Evolutionary conservation across 352 stramenopile genomes (phyloP).

Genomic region (Heterotrichella gracilis): DNA sequence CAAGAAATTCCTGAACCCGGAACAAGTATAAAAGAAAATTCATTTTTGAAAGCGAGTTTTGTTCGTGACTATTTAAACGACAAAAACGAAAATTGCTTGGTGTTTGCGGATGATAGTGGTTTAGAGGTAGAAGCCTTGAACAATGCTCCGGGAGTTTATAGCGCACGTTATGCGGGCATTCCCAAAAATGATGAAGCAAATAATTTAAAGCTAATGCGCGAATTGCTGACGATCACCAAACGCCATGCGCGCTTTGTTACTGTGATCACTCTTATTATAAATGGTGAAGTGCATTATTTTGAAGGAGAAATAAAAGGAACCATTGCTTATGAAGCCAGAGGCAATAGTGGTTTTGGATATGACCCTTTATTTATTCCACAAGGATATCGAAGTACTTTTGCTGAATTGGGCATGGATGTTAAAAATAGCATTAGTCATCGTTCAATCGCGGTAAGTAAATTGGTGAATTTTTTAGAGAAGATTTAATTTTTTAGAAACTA

Average conservation of each 20-base stretch:
- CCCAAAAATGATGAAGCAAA: neutral
- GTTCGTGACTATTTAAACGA: neutral
- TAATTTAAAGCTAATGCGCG: neutral
- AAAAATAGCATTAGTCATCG: neutral
- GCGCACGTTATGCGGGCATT: neutral
- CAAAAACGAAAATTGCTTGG: neutral
- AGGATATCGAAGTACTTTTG: slow-evolving; percentile 2
- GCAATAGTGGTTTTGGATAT: neutral
- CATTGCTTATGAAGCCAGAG: neutral
- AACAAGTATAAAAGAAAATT: neutral
- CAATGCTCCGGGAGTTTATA: neutral
- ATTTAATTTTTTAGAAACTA: too few relatives aligned
- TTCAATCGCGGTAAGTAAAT: neutral
- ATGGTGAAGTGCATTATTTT: neutral
- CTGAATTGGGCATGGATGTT: neutral
- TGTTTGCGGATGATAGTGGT: neutral
- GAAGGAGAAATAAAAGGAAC: neutral
- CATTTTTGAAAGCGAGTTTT: slow-evolving; percentile 3
- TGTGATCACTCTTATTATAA: neutral
- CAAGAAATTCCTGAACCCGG: neutral
- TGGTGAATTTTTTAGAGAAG: too few relatives aligned
- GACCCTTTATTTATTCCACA: neutral
- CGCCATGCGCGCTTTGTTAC: neutral
- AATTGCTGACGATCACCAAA: neutral
- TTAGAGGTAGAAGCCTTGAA: neutral